phyloP scores from a whole-genome alignment of 2,329 filamentous ascomycete genomes.

The Fusarium marasasianum region DNA sequence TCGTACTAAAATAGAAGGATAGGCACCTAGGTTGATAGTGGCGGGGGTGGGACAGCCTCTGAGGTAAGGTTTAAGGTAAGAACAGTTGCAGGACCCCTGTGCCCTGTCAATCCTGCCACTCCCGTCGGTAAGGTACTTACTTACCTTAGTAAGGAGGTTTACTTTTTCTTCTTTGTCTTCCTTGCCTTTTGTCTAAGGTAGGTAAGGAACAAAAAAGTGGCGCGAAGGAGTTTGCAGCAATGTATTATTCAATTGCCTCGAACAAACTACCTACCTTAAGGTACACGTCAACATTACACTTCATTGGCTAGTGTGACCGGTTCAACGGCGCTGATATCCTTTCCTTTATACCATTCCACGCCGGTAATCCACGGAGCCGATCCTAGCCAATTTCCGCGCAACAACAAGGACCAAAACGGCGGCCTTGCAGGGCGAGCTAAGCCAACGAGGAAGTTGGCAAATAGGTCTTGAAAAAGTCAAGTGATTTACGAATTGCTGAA shows the following conservation, averaged over 20 bases:
- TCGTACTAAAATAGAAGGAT: constrained; percentile 35
- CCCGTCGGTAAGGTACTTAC: background rate
- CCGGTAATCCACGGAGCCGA: constrained; percentile 3
- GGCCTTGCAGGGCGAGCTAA: constrained; percentile 37
- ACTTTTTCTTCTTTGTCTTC: background rate
- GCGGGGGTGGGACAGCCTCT: constrained; percentile 44
- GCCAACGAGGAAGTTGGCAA: constrained; percentile 36
- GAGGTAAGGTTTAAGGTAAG: constrained; percentile 12
- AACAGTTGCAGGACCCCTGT: constrained; percentile 18
- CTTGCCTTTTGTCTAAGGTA: background rate
- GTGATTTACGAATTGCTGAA: background rate
- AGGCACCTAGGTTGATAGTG: constrained; percentile 28
- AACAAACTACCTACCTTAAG: background rate
- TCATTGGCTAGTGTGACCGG: background rate
- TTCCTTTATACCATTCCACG: background rate
- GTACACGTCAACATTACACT: background rate
- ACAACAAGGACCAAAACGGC: constrained; percentile 29
- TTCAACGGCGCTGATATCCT: constrained; percentile 17
- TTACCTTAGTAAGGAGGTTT: background rate
- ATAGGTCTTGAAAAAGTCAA: constrained; percentile 2
- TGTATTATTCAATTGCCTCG: background rate
- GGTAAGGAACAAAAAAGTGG: background rate
- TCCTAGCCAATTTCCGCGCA: constrained; percentile 15
- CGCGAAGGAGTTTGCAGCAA: background rate
- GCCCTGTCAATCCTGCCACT: constrained; percentile 23